These are phyloP conservation scores for Lentinula sp. DNA, from an alignment of 768 basidiomycete species.

Conservation along the genomic window DNA sequence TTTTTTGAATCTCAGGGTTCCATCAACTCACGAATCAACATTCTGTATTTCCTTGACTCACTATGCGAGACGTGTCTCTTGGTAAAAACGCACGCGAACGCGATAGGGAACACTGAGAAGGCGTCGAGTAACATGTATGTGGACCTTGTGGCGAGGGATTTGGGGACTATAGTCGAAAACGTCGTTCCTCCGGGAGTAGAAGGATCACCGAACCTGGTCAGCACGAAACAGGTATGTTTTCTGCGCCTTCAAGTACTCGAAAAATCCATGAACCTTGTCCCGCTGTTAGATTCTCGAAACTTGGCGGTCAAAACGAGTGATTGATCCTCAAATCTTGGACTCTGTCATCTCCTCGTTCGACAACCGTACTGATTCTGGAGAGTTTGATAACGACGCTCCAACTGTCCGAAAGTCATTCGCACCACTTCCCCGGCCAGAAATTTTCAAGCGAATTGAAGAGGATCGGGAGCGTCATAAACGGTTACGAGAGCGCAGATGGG, in stretches of 20 bases:
- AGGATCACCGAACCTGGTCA: constrained; percentile 82
- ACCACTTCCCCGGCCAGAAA: constrained; percentile 55
- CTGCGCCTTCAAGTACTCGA: not conserved
- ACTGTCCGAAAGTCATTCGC: constrained; percentile 9
- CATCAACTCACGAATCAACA: constrained; percentile 89
- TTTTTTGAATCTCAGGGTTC: constrained; percentile 41
- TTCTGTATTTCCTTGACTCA: constrained; percentile 86
- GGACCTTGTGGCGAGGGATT: constrained; percentile 71
- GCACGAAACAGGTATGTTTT: constrained; percentile 71
- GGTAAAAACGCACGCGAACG: constrained; percentile 51
- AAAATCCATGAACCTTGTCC: not conserved
- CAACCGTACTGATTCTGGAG: constrained; percentile 27
- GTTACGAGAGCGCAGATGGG: constrained; percentile 86
- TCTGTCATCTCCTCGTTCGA: constrained; percentile 56
- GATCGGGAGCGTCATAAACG: constrained; percentile 92
- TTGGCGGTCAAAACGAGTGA: constrained; percentile 80
- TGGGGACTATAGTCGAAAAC: constrained; percentile 69
- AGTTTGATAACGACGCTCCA: constrained; percentile 13
- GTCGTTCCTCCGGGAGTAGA: constrained; percentile 89
- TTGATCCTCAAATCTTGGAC: constrained; percentile 76
- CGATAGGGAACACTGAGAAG: constrained; percentile 29
- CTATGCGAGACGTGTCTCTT: constrained; percentile 76
- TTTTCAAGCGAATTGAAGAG: constrained; percentile 85
- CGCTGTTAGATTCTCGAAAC: constrained; percentile 75
- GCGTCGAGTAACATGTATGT: constrained; percentile 57